These are phyloP conservation scores for Anthracocystis panici-leucophaei DNA, from an alignment of 1,284 basidiomycete species.

Conservation along the genomic window DNA sequence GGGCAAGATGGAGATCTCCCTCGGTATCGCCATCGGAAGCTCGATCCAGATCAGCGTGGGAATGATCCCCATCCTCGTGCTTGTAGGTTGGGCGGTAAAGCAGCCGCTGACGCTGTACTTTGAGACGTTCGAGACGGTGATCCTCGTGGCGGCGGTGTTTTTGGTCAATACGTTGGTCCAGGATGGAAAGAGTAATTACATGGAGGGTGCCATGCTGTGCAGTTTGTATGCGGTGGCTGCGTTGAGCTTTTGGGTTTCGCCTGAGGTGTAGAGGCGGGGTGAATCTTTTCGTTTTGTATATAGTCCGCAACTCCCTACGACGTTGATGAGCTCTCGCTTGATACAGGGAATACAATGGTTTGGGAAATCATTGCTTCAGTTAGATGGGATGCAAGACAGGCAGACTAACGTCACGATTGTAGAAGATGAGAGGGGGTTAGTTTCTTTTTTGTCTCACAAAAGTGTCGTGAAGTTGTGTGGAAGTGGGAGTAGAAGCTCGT, in stretches of 20 bases:
- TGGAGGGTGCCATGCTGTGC: constrained; percentile 70
- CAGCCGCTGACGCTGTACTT: constrained; percentile 70
- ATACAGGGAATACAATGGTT: no score
- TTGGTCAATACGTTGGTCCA: constrained; percentile 68
- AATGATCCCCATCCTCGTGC: constrained; percentile 68
- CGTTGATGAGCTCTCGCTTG: no score
- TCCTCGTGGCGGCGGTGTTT: constrained; percentile 67
- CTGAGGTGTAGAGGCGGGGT: constrained; percentile 1
- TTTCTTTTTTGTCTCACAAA: no score
- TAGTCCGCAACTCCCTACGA: no score
- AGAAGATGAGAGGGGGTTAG: no score
- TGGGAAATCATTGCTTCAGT: no score
- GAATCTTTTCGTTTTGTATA: no score
- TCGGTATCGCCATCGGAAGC: constrained; percentile 88
- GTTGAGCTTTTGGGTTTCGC: constrained; percentile 64
- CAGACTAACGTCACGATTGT: no score
- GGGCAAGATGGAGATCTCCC: constrained; percentile 71
- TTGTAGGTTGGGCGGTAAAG: constrained; percentile 69
- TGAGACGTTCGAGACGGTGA: constrained; percentile 67
- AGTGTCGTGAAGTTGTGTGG: no score
- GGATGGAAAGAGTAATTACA: constrained; percentile 67
- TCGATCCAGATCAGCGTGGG: constrained; percentile 72
- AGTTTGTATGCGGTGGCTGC: constrained; percentile 62
- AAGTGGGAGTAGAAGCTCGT: no score
- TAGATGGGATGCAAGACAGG: no score